phyloP scores from a whole-genome alignment of 495 filamentous ascomycete genomes.

The Platismatia glauca region DNA sequence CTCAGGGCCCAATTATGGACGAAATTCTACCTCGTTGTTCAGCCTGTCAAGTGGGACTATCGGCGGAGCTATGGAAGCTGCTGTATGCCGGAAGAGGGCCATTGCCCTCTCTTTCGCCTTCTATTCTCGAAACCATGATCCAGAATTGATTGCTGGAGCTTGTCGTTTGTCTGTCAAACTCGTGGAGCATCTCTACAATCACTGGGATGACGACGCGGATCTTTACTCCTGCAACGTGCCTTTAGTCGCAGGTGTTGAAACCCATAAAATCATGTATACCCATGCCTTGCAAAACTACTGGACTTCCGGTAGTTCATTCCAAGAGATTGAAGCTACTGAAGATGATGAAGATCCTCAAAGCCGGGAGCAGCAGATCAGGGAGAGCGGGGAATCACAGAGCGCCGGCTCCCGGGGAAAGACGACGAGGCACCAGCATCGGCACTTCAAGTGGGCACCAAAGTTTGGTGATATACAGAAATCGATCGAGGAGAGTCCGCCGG shows the following conservation, averaged over 20 bases:
- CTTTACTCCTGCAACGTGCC: constrained; percentile 86
- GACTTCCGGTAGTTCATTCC: constrained; percentile 72
- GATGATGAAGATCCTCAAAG: constrained; percentile 40
- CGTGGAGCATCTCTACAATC: constrained; percentile 63
- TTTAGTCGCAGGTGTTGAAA: constrained; percentile 56
- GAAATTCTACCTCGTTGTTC: constrained; percentile 89
- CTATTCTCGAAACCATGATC: constrained; percentile 69
- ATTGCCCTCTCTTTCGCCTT: constrained; percentile 88
- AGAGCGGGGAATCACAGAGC: constrained; percentile 29
- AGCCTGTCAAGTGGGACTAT: constrained; percentile 83
- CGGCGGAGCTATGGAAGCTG: constrained; percentile 85
- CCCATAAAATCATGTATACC: constrained; percentile 66
- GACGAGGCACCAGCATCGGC: constrained; percentile 55
- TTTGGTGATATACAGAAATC: constrained; percentile 79
- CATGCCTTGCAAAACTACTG: constrained; percentile 82
- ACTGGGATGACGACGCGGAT: constrained; percentile 67
- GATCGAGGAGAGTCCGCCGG: constrained; percentile 67
- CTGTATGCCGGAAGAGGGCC: constrained; percentile 65
- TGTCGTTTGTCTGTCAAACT: constrained; percentile 59
- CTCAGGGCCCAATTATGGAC: constrained; percentile 86
- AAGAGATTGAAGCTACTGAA: constrained; percentile 53
- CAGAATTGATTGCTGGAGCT: constrained; percentile 64
- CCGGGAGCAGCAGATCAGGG: constrained; percentile 58
- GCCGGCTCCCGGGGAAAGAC: constrained; percentile 21
- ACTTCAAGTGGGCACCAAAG: constrained; percentile 89